A percentile compares a stretch with the other conserved stretches of the same genome.
phyloP scores from a whole-genome alignment of 2,329 filamentous ascomycete species.

The Trichoderma sp. region DNA sequence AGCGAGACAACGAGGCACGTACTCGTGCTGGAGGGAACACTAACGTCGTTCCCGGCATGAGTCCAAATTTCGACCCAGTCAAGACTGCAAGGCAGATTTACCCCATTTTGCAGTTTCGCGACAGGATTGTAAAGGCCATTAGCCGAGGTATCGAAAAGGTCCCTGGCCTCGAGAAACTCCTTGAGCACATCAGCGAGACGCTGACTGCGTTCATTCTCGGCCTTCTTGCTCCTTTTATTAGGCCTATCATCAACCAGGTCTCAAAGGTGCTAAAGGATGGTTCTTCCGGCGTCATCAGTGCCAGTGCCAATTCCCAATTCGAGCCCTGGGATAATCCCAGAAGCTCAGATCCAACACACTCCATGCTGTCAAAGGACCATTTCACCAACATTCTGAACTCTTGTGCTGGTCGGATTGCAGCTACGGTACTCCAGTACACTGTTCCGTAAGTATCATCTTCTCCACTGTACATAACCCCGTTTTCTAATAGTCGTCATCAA shows the following conservation, averaged over 20 bases:
- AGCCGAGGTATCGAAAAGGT: slow-evolving; percentile 85
- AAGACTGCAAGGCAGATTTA: slow-evolving; percentile 81
- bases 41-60: slow-evolving; percentile 71
- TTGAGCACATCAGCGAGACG: slow-evolving; percentile 91
- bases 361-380: slow-evolving; percentile 80
- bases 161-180: slow-evolving; percentile 81
- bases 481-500: neutral
- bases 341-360: slow-evolving; percentile 78
- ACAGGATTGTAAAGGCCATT: slow-evolving; percentile 88
- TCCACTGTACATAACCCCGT: neutral
- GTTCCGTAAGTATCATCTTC: slow-evolving; percentile 59
- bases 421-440: slow-evolving; percentile 78
- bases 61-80: slow-evolving; percentile 71
- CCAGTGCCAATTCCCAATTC: slow-evolving; percentile 70
- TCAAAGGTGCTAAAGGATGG: slow-evolving; percentile 83
- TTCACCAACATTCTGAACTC: slow-evolving; percentile 78
- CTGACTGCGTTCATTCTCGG: slow-evolving; percentile 89
- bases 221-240: slow-evolving; percentile 84
- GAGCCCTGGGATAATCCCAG: slow-evolving; percentile 75
- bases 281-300: slow-evolving; percentile 66
- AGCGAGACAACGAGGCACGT: slow-evolving; percentile 51
- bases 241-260: slow-evolving; percentile 85
- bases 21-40: slow-evolving; percentile 42
- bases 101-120: slow-evolving; percentile 88
- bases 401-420: slow-evolving; percentile 70